phyloP scores from a whole-genome alignment of 1,284 basidiomycete genomes.

The Ceratobasidium sp. region DNA sequence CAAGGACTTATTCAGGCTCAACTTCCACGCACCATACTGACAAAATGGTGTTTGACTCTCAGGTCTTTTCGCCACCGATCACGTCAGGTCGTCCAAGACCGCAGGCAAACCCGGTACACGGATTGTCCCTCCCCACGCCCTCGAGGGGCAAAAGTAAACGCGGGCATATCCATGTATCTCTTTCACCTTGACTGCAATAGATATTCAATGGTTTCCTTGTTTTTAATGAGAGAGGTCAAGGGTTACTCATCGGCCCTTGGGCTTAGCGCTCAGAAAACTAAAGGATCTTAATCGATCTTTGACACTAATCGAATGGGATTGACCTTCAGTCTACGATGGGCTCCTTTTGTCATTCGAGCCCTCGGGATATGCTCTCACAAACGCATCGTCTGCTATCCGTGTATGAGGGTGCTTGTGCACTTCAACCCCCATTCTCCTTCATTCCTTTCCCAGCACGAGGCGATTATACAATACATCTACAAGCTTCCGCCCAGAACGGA shows the following conservation, averaged over 20 bases:
- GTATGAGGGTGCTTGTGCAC: conserved; percentile 43
- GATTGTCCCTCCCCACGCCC: conserved; percentile 59
- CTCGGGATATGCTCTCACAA: conserved; percentile 38
- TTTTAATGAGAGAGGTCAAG: conserved; percentile 39
- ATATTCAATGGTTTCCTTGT: neutral
- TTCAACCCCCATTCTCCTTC: conserved; percentile 49
- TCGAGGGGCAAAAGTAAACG: conserved; percentile 44
- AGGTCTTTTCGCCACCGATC: conserved; percentile 91
- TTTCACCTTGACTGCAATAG: conserved; percentile 36
- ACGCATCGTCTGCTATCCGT: conserved; percentile 43
- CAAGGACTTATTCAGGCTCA: neutral
- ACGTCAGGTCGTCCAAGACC: conserved; percentile 95
- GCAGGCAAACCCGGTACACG: conserved; percentile 90
- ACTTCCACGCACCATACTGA: no score
- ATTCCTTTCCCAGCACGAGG: conserved; percentile 65
- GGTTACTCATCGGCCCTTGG: neutral
- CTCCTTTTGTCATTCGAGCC: conserved; percentile 10
- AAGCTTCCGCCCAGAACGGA: conserved; percentile 39
- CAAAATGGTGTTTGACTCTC: conserved; percentile 53
- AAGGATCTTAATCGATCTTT: neutral
- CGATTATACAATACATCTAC: conserved; percentile 71
- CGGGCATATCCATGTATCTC: conserved; percentile 43
- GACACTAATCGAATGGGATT: neutral
- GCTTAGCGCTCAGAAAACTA: conserved; percentile 36
- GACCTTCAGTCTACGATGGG: conserved; percentile 3